A percentile compares a stretch with the other conserved stretches of the same genome.
Evolutionary conservation across 805 yeast species (phyloP).

Genomic region (Candida oleophila): DNA sequence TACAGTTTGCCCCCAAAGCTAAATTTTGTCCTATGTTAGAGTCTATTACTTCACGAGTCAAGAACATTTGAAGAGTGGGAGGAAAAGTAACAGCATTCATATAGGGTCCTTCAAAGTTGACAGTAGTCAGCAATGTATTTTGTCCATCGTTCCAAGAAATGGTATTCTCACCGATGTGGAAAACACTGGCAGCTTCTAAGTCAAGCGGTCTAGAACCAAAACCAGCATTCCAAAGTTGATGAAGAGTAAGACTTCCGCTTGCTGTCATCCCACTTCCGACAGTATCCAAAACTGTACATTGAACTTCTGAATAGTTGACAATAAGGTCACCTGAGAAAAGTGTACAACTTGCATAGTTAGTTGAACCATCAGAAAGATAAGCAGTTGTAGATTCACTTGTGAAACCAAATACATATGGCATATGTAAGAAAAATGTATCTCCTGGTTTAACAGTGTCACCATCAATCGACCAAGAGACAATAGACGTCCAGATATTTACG

Average conservation of each 20-base stretch:
- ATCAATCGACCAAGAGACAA: no score
- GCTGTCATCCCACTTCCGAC: no score
- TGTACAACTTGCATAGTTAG: constrained; percentile 11
- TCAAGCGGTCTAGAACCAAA: constrained; percentile 10
- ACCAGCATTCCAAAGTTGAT: constrained; percentile 4
- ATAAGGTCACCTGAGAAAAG: constrained; percentile 7
- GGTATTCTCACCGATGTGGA: constrained; percentile 12
- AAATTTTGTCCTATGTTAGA: not conserved
- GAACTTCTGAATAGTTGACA: constrained; percentile 3
- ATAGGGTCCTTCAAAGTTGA: constrained; percentile 8
- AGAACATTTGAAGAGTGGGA: not conserved
- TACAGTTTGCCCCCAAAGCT: not conserved
- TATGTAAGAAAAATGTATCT: constrained; percentile 24
- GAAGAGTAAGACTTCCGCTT: no score
- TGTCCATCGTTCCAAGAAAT: constrained; percentile 18
- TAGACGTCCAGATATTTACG: no score
- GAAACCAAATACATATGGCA: constrained; percentile 27
- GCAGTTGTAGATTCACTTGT: constrained; percentile 11
- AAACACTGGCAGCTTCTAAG: constrained; percentile 7
- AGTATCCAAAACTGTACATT: not conserved
- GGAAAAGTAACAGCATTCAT: not conserved
- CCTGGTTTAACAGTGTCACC: no score
- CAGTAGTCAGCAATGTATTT: constrained; percentile 11
- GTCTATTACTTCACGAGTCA: not conserved
- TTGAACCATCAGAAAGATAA: constrained; percentile 5